Conservation (phyloP, 2,329 filamentous ascomycete genomes). For the Clonostachys rosea region DNA sequence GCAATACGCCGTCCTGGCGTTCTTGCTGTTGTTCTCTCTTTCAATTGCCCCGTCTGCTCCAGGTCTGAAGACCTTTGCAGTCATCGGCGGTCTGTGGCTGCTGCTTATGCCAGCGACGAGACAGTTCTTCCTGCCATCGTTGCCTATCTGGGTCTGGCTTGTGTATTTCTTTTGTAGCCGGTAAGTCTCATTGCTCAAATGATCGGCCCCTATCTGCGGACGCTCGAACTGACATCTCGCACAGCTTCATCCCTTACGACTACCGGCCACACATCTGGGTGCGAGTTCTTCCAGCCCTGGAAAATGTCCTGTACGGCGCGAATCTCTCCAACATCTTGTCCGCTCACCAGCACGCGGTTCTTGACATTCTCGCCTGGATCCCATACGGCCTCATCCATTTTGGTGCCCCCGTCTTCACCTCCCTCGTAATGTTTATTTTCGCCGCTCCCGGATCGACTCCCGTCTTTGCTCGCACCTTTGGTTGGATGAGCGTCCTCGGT, state of each 20-base stretch:
- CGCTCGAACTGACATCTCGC: conserved; percentile 1
- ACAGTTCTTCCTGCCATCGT: conserved; percentile 86
- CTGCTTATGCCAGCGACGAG: conserved; percentile 78
- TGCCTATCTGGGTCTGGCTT: conserved; percentile 81
- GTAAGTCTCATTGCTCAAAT: conserved; percentile 48
- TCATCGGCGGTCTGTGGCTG: conserved; percentile 62
- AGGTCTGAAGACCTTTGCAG: conserved; percentile 68
- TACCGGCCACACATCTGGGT: conserved; percentile 95
- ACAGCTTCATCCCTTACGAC: conserved; percentile 81
- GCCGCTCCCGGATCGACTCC: conserved; percentile 80
- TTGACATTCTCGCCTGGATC: conserved; percentile 88
- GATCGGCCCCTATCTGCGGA: not conserved
- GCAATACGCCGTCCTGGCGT: conserved; percentile 74
- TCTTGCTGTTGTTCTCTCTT: conserved; percentile 76
- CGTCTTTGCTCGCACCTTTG: conserved; percentile 81
- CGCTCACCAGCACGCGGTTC: conserved; percentile 75
- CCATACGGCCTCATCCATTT: conserved; percentile 93
- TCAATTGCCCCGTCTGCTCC: conserved; percentile 79
- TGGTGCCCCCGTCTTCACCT: conserved; percentile 76
- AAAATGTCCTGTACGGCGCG: conserved; percentile 94
- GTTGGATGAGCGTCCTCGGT: conserved; percentile 86
- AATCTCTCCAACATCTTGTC: conserved; percentile 95
- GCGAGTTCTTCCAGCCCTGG: conserved; percentile 85
- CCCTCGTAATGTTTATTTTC: conserved; percentile 79
- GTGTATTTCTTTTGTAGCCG: conserved; percentile 90